A percentile compares a stretch with the other conserved stretches of the same genome.
phyloP scores from a whole-genome alignment of 306 rosid species.

The Corylus heterophylla region DNA sequence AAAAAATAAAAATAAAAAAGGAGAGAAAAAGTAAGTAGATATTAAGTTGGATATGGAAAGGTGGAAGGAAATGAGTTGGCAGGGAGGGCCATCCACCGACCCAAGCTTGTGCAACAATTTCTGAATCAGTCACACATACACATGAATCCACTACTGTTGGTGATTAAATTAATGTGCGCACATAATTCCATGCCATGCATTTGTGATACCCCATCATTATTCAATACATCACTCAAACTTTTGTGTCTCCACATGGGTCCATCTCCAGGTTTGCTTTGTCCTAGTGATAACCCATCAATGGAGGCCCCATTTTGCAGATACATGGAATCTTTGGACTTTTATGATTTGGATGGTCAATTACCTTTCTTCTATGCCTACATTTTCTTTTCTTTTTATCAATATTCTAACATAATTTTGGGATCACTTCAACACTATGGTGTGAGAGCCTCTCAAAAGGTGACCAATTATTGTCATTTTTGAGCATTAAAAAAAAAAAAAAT shows the following conservation, averaged over 20 bases:
- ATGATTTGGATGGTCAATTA: no score
- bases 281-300: constrained; percentile 23
- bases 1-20: no score
- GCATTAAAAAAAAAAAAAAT: background rate
- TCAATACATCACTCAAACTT: constrained; percentile 21
- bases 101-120: background rate
- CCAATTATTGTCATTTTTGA: background rate
- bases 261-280: constrained; percentile 26
- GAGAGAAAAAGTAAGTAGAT: background rate
- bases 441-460: background rate
- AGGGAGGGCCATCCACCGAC: constrained; percentile 20
- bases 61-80: constrained; percentile 29
- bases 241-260: constrained; percentile 16
- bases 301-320: background rate
- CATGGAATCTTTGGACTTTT: no score
- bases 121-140: constrained; percentile 20
- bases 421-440: background rate
- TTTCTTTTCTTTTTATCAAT: no score
- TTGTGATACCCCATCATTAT: constrained; percentile 25
- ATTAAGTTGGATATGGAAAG: background rate
- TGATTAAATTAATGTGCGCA: constrained; percentile 34
- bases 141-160: constrained; percentile 1
- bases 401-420: no score
- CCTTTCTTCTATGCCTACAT: no score
- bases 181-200: constrained; percentile 35